Conservation (phyloP, 139 green algal genomes). For the Chlamydomonas sphaeroides region DNA sequence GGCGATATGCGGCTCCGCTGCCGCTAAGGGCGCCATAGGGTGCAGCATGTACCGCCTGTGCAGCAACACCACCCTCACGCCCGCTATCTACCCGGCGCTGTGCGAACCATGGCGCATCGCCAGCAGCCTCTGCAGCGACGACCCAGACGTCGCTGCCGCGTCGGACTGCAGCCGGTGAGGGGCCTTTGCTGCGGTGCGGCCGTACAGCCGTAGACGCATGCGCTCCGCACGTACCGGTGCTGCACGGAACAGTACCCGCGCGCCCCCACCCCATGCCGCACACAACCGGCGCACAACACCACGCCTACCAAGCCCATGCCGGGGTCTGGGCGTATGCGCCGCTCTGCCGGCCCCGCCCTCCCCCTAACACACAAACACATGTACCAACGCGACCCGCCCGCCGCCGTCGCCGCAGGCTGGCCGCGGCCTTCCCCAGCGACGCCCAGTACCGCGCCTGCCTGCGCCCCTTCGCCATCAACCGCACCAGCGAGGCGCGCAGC, state of each 20-base stretch:
- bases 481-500: background rate
- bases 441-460: background rate
- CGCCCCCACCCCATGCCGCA: no score
- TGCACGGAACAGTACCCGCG: no score
- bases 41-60: slow-evolving; percentile 38
- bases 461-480: background rate
- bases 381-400: no score
- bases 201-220: no score
- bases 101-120: slow-evolving; percentile 6
- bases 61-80: background rate
- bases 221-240: no score
- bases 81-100: slow-evolving; percentile 9
- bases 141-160: background rate
- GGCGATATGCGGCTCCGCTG: no score
- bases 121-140: slow-evolving; percentile 35
- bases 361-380: no score
- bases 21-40: background rate
- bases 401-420: background rate
- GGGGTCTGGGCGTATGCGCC: no score
- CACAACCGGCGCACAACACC: no score
- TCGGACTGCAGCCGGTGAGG: background rate
- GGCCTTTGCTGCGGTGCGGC: background rate
- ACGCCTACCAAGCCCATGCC: no score
- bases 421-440: background rate
- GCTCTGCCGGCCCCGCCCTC: no score